Conservation (phyloP, 2,329 filamentous ascomycete genomes). For the Beauveria sp. region DNA sequence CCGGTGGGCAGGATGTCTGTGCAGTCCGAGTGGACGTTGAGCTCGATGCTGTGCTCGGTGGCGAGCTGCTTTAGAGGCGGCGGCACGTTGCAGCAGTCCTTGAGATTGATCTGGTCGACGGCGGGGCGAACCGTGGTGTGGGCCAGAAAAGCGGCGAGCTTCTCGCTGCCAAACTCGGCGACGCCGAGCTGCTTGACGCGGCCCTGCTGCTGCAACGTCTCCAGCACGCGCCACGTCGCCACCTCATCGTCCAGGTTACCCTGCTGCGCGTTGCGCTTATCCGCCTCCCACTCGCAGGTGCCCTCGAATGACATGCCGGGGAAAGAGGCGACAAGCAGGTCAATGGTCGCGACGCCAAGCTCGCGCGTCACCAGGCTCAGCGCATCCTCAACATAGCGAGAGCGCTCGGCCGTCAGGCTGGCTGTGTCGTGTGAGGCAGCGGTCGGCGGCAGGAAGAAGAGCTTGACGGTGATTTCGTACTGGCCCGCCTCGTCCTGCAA, state of each 20-base stretch:
- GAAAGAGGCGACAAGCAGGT: constrained; percentile 88
- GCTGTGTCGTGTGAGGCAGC: constrained; percentile 50
- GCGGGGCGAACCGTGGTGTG: constrained; percentile 64
- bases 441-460: constrained; percentile 80
- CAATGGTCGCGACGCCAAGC: constrained; percentile 65
- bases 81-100: constrained; percentile 92
- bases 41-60: constrained; percentile 73
- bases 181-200: constrained; percentile 71
- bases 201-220: constrained; percentile 63
- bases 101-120: constrained; percentile 93
- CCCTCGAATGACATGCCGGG: constrained; percentile 91
- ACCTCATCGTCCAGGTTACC: constrained; percentile 60
- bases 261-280: constrained; percentile 52
- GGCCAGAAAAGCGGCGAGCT: constrained; percentile 69
- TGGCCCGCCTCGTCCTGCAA: constrained; percentile 76
- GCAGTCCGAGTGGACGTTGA: constrained; percentile 90
- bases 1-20: constrained; percentile 83
- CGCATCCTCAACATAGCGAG: constrained; percentile 67
- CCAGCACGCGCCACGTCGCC: constrained; percentile 64
- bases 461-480: constrained; percentile 92
- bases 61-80: constrained; percentile 78
- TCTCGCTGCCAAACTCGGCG: constrained; percentile 82
- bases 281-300: constrained; percentile 73
- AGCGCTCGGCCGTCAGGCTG: constrained; percentile 56
- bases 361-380: constrained; percentile 74